Conservation (phyloP, 2,329 filamentous ascomycete species). For the Paraconiothyrium brasiliense region DNA sequence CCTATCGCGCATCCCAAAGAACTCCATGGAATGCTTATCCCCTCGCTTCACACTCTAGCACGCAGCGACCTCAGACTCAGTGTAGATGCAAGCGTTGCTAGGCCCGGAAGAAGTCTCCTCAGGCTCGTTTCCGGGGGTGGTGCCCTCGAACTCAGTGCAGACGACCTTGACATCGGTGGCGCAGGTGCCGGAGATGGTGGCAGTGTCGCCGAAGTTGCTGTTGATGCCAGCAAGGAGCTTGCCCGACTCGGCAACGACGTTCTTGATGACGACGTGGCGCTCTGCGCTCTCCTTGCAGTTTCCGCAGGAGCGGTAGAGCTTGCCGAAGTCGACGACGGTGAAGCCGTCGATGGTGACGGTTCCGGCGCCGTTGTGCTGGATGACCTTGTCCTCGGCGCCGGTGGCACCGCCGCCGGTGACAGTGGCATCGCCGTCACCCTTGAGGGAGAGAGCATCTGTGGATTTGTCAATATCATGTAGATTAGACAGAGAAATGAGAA, state of each 20-base stretch:
- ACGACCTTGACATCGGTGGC: slow-evolving; percentile 28
- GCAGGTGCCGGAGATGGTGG: slow-evolving; percentile 43
- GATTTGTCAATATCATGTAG: not conserved
- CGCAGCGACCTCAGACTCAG: slow-evolving; percentile 39
- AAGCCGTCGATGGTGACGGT: slow-evolving; percentile 43
- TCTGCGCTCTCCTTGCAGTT: slow-evolving; percentile 57
- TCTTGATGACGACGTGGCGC: slow-evolving; percentile 54
- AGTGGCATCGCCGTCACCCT: slow-evolving; percentile 35
- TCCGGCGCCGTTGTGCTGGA: slow-evolving; percentile 55
- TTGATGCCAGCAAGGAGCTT: slow-evolving; percentile 57
- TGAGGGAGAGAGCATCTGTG: slow-evolving; percentile 37
- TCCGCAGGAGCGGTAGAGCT: slow-evolving; percentile 56
- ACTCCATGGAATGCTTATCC: not conserved
- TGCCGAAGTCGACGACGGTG: slow-evolving; percentile 40
- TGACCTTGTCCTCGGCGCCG: slow-evolving; percentile 48
- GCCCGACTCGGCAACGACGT: slow-evolving; percentile 47
- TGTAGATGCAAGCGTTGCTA: slow-evolving; percentile 36
- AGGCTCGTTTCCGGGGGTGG: slow-evolving; percentile 30
- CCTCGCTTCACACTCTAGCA: slow-evolving; percentile 31
- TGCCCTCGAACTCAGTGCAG: slow-evolving; percentile 36
- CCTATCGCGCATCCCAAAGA: not conserved
- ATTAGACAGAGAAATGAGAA: not conserved
- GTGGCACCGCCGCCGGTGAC: slow-evolving; percentile 51
- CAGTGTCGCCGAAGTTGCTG: slow-evolving; percentile 60
- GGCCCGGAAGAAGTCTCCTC: slow-evolving; percentile 24